These are phyloP conservation scores for Abelmoschus esculentus DNA, from an alignment of 345 rosid species.

Conservation along the genomic window DNA sequence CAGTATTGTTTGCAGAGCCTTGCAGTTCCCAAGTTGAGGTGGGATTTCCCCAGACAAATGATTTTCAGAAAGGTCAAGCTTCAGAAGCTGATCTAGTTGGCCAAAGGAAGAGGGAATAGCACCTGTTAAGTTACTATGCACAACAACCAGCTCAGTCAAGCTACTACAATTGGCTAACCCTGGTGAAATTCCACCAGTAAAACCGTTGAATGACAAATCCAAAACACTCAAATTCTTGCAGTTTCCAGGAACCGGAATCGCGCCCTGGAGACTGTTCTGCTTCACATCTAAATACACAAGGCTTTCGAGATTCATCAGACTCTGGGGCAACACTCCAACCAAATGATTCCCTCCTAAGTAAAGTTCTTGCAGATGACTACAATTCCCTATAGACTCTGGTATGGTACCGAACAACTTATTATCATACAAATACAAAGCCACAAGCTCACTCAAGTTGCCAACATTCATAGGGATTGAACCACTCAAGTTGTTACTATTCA, in stretches of 20 bases:
- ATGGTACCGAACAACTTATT: conserved; percentile 57
- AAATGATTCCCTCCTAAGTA: conserved; percentile 40
- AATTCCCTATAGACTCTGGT: conserved; percentile 59
- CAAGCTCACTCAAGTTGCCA: conserved; percentile 36
- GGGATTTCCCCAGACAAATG: conserved; percentile 63
- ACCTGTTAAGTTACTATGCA: conserved; percentile 46
- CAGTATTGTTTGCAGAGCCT: conserved; percentile 37
- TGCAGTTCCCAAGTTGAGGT: conserved; percentile 55
- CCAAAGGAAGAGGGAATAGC: conserved; percentile 67
- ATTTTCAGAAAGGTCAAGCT: conserved; percentile 61
- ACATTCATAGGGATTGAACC: conserved; percentile 61
- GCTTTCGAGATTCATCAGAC: conserved; percentile 45
- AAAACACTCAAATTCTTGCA: conserved; percentile 40
- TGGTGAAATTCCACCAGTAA: conserved; percentile 51
- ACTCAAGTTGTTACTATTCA: conserved; percentile 41
- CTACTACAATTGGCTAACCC: conserved; percentile 51
- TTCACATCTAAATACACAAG: conserved; percentile 35
- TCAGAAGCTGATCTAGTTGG: conserved; percentile 29
- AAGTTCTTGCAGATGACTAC: conserved; percentile 38
- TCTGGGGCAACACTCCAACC: conserved; percentile 48
- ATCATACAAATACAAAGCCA: conserved; percentile 25
- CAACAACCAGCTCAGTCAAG: conserved; percentile 33
- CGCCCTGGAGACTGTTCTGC: conserved; percentile 43
- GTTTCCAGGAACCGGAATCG: conserved; percentile 28
- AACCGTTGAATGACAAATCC: conserved; percentile 53